Evolutionary conservation across 2,329 filamentous ascomycete genomes (phyloP).

Genomic region (Apiospora kogelbergensis): DNA sequence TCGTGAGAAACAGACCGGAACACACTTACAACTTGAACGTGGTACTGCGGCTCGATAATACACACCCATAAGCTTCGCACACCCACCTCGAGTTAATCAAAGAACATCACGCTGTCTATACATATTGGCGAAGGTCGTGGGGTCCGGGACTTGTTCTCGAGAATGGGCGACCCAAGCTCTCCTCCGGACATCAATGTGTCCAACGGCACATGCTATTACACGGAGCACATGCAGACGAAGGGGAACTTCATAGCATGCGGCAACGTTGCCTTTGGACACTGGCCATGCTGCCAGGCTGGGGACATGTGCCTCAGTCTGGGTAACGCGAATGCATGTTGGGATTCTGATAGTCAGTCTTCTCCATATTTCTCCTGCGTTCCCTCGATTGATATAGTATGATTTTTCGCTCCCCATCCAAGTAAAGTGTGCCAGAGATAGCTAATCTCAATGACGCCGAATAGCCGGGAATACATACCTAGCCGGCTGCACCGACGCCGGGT

Average conservation of each 20-base stretch:
- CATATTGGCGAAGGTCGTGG: not conserved
- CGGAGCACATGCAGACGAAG: constrained; percentile 8
- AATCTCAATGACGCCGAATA: not conserved
- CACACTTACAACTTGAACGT: not conserved
- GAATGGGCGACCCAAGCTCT: not conserved
- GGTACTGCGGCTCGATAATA: not conserved
- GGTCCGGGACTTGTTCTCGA: not conserved
- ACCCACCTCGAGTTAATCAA: not conserved
- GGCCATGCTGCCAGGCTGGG: constrained; percentile 14
- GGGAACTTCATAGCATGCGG: constrained; percentile 16
- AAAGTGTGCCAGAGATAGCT: not conserved
- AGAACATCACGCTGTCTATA: not conserved
- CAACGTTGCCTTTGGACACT: constrained; percentile 13
- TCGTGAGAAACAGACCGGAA: not conserved
- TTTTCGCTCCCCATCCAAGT: not conserved
- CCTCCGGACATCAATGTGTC: constrained; percentile 11
- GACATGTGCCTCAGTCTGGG: constrained; percentile 12
- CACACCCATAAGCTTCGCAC: not conserved
- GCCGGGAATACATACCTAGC: constrained; percentile 16
- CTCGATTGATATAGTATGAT: not conserved
- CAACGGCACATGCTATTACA: constrained; percentile 16
- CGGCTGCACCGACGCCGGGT: constrained; percentile 15
- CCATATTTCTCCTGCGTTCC: not conserved
- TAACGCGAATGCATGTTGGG: constrained; percentile 14
- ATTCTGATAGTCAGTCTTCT: constrained; percentile 10